Conservation (phyloP, 495 filamentous ascomycete species). For the Xylaria cubensis region DNA sequence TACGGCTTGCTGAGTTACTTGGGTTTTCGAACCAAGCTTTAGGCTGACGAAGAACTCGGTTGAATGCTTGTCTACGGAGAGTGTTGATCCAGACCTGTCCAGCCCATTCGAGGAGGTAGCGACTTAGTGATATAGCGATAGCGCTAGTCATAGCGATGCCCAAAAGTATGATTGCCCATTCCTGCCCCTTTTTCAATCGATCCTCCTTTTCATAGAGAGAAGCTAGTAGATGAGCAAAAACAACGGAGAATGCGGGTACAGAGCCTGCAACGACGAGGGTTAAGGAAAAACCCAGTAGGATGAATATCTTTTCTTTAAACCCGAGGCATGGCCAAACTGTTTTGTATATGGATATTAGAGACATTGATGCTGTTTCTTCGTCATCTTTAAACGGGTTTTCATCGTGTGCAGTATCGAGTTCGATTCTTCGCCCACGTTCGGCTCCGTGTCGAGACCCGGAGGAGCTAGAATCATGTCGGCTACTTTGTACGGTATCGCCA, state of each 20-base stretch:
- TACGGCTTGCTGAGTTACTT: conserved; percentile 64
- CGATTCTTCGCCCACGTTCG: background rate
- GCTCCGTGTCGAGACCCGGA: conserved; percentile 11
- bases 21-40: conserved; percentile 82
- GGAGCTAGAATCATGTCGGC: conserved; percentile 12
- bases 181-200: conserved; percentile 55
- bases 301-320: conserved; percentile 54
- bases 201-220: conserved; percentile 66
- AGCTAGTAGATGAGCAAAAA: conserved; percentile 75
- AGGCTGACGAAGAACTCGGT: conserved; percentile 78
- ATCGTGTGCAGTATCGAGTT: background rate
- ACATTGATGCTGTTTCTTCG: conserved; percentile 35
- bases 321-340: conserved; percentile 76
- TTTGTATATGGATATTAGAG: conserved; percentile 66
- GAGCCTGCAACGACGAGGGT: conserved; percentile 70
- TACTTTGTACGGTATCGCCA: conserved; percentile 31
- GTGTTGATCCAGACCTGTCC: conserved; percentile 82
- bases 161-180: conserved; percentile 75
- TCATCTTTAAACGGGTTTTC: conserved; percentile 29
- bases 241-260: conserved; percentile 79
- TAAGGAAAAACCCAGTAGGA: conserved; percentile 66
- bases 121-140: conserved; percentile 65
- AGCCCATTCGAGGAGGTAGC: conserved; percentile 72
- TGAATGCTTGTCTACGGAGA: conserved; percentile 71
- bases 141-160: conserved; percentile 72